Base-by-base conservation (phyloP, 805 yeast species). In the Candida oleophila region DNA sequence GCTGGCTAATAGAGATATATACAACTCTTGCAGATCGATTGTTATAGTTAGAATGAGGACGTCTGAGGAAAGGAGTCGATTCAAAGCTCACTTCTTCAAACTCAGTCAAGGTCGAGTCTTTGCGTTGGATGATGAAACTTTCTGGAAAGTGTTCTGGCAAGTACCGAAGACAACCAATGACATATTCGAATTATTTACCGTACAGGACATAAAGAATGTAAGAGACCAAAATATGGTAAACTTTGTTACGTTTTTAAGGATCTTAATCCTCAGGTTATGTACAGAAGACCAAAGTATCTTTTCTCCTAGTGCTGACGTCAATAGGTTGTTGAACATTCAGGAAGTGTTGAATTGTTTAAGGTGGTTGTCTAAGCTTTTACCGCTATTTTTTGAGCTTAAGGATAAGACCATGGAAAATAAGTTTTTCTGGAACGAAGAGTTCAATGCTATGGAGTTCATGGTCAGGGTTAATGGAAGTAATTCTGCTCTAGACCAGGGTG, bases 41-140 rank as follows among this genome's bases (percentile, higher is more conserved):
- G n/a, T n/a, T n/a, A n/a, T n/a, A n/a, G n/a, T n/a, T 25, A 39
- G 21, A n/a, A 89, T 89, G 96, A 90, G 85, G 37, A 78, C 84
- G 28, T 70, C 84, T n/a, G 92, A 87, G 47, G 87, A 91, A 20
- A 84, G 76, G 57, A 66, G 79, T 34, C 69, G 71, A 45, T 78
- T 81, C 62, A 82, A 80, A 59, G 77, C 76, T 56, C 88, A 82
- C 56, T 77, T 87, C 50, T 75, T 76, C 56, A 70, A 73, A 51
- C 74, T 88, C 22, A 77, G 81, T 3, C 82, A 78, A 40, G 70
- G 76, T 22, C 54, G 71, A 36, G 53, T 68, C 9, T 62, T 73
- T 11, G 57, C 59, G 3, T 51, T 48, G 11, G 49, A 50, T 18
- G 63, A 66, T 44, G 25, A 37, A 2, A 49, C 41, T 14, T 70